These are phyloP conservation scores for Hypoxylon lienhwacheense DNA, from an alignment of 495 filamentous ascomycete genomes.

Conservation along the genomic window DNA sequence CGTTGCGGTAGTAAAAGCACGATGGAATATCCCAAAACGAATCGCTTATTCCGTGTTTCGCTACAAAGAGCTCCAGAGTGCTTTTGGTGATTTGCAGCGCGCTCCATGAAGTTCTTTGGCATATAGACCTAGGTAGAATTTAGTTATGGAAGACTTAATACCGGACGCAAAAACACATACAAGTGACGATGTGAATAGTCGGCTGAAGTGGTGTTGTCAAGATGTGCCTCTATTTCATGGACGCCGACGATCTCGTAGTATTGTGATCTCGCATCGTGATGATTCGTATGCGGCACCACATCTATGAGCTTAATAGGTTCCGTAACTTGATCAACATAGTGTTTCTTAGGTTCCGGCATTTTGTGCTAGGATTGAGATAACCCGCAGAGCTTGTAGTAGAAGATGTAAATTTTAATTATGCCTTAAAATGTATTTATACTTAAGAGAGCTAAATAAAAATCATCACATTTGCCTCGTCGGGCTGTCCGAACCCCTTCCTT, in stretches of 20 bases:
- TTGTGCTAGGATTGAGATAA: neutral
- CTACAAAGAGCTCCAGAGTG: conserved; percentile 41
- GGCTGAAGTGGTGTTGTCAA: conserved; percentile 3
- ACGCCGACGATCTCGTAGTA: conserved; percentile 11
- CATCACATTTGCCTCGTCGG: no score
- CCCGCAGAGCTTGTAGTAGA: no score
- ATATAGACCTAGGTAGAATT: conserved; percentile 44
- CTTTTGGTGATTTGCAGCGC: conserved; percentile 42
- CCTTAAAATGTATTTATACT: no score
- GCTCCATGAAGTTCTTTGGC: conserved; percentile 48
- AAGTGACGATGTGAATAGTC: conserved; percentile 37
- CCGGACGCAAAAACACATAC: conserved; percentile 25
- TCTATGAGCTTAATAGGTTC: conserved; percentile 36
- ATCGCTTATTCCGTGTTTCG: conserved; percentile 32
- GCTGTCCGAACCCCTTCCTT: no score
- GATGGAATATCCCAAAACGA: conserved; percentile 43
- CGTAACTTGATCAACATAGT: conserved; percentile 30
- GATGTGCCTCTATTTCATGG: conserved; percentile 15
- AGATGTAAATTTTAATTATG: no score
- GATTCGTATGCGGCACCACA: conserved; percentile 16
- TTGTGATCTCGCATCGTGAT: neutral
- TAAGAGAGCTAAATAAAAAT: no score
- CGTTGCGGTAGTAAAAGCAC: conserved; percentile 46
- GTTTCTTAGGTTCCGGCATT: conserved; percentile 33
- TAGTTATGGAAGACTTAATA: conserved; percentile 1